These are phyloP conservation scores for Xylaria sp. DNA, from an alignment of 2,329 filamentous ascomycete genomes.

Conservation along the genomic window DNA sequence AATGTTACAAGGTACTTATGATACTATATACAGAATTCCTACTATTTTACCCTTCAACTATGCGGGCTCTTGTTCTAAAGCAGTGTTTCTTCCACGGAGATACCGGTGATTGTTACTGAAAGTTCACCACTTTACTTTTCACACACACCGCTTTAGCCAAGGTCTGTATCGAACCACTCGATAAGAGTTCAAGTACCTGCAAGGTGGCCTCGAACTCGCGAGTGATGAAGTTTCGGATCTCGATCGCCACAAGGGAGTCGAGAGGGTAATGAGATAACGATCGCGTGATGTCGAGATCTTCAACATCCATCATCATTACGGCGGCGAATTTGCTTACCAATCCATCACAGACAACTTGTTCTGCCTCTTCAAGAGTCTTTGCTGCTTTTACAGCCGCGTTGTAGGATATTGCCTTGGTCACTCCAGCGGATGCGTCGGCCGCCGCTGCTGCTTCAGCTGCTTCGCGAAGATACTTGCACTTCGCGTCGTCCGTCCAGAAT, in stretches of 20 bases:
- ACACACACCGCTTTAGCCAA: slow-evolving; percentile 54
- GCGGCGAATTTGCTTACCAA: slow-evolving; percentile 55
- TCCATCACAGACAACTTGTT: slow-evolving; percentile 51
- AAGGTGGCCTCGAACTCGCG: slow-evolving; percentile 56
- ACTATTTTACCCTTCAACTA: too few species aligned
- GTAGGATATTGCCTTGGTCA: slow-evolving; percentile 47
- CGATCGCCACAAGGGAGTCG: slow-evolving; percentile 56
- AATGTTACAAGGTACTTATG: not conserved
- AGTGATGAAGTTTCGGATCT: slow-evolving; percentile 57
- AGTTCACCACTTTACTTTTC: slow-evolving; percentile 51
- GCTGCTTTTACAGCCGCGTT: slow-evolving; percentile 51
- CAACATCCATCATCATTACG: slow-evolving; percentile 55
- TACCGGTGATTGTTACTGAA: slow-evolving; percentile 18
- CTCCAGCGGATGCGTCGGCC: slow-evolving; percentile 37
- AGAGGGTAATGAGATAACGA: slow-evolving; percentile 51
- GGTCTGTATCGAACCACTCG: slow-evolving; percentile 56
- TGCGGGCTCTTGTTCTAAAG: too few species aligned
- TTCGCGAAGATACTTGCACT: slow-evolving; percentile 57
- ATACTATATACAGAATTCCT: slow-evolving; percentile 10
- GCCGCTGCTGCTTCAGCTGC: slow-evolving; percentile 47
- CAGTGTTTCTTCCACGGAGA: too few species aligned
- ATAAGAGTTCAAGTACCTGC: slow-evolving; percentile 61
- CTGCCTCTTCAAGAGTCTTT: slow-evolving; percentile 51
- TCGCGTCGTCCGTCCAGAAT: slow-evolving; percentile 61
- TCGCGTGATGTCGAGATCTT: slow-evolving; percentile 54